Percentiles rank a stretch among this genome's conserved stretches.
These are phyloP conservation scores for Geranium rotundifolium DNA, from an alignment of 345 rosid genomes.

Conservation along the genomic window DNA sequence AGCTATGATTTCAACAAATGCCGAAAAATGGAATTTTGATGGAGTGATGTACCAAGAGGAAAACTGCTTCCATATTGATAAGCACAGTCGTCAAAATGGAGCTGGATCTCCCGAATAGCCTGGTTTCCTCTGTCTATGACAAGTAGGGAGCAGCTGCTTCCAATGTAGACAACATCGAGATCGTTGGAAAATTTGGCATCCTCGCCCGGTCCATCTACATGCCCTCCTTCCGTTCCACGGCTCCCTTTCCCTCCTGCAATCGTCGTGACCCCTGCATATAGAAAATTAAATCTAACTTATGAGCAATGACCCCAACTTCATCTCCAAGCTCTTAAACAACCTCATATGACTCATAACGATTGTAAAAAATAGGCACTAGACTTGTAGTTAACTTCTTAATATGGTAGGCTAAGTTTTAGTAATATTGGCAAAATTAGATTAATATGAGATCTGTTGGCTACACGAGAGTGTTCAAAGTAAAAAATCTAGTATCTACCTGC, in stretches of 20 bases:
- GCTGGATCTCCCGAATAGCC: constrained; percentile 95
- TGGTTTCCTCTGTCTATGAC: constrained; percentile 89
- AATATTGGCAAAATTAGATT: no score
- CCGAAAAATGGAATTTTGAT: neutral
- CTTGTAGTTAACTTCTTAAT: no score
- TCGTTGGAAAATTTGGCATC: constrained; percentile 95
- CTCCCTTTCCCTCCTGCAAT: constrained; percentile 87
- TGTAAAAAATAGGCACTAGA: no score
- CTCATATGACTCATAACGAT: no score
- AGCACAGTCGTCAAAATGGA: constrained; percentile 96
- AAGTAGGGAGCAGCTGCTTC: constrained; percentile 94
- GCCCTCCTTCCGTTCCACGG: constrained; percentile 51
- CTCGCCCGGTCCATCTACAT: constrained; percentile 95
- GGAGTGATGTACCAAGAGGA: constrained; percentile 55
- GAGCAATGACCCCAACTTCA: neutral
- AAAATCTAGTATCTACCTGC: constrained; percentile 31
- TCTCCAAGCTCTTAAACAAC: no score
- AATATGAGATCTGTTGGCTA: no score
- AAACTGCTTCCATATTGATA: constrained; percentile 91
- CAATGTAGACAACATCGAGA: constrained; percentile 85
- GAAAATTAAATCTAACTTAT: constrained; percentile 8
- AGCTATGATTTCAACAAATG: neutral
- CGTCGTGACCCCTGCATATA: constrained; percentile 69
- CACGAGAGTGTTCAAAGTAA: neutral
- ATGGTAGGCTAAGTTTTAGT: no score